Evolutionary conservation across 257 asterid genomes (phyloP).

Genomic region (Primulina tabacum): DNA sequence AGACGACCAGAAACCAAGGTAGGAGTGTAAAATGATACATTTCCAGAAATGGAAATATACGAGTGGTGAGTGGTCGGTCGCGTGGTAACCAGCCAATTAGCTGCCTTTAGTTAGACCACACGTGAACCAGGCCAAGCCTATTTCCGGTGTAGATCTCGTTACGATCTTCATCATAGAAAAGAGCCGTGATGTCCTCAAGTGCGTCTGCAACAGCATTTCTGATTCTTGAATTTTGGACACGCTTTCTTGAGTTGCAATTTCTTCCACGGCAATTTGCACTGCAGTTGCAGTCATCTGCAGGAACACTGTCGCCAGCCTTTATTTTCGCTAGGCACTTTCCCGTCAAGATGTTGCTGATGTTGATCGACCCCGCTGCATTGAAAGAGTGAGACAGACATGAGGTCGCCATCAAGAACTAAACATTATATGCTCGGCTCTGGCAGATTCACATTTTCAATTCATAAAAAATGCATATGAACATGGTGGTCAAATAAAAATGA

Average conservation of each 20-base stretch:
- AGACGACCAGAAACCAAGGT: constrained; percentile 10
- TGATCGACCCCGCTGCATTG: constrained; percentile 87
- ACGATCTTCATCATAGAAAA: constrained; percentile 94
- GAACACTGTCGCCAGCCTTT: constrained; percentile 58
- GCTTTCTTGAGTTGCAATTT: constrained; percentile 57
- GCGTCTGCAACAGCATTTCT: constrained; percentile 84
- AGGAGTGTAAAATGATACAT: constrained; percentile 19
- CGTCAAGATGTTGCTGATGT: constrained; percentile 86
- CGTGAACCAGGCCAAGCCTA: constrained; percentile 81
- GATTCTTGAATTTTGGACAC: constrained; percentile 45
- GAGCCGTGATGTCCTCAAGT: constrained; percentile 90
- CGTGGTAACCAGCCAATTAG: constrained; percentile 10
- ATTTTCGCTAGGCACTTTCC: constrained; percentile 97
- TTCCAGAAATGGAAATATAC: not conserved
- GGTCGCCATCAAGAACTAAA: not conserved
- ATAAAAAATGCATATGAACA: not conserved
- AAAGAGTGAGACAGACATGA: not conserved
- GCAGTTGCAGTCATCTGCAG: constrained; percentile 57
- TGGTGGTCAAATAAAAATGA: not conserved
- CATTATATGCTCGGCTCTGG: not conserved
- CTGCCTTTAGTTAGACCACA: constrained; percentile 75
- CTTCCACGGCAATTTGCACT: constrained; percentile 53
- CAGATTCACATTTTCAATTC: not conserved
- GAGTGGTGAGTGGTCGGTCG: not conserved
- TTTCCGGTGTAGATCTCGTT: constrained; percentile 96